A percentile compares a stretch with the other conserved stretches of the same genome.
Evolutionary conservation across 1,284 basidiomycete species (phyloP).

Genomic region (Fomitiporia mediterranea): DNA sequence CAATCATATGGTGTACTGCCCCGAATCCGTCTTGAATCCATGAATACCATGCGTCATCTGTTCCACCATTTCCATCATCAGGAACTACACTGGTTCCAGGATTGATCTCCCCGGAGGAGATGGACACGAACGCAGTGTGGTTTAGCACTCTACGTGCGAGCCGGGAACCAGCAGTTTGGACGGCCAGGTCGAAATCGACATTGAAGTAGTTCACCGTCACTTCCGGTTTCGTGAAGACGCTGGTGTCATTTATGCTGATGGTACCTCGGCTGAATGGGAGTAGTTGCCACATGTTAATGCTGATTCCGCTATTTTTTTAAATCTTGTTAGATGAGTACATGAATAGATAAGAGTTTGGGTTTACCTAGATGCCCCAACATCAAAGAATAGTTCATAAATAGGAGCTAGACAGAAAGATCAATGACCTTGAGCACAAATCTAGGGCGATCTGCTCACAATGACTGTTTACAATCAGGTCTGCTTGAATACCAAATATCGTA

Average conservation of each 20-base stretch:
- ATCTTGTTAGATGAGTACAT: neutral
- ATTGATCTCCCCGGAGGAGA: conserved; percentile 9
- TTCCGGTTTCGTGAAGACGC: conserved; percentile 43
- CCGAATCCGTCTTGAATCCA: conserved; percentile 19
- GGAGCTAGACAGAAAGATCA: conserved; percentile 35
- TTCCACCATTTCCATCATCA: conserved; percentile 15
- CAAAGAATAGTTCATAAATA: conserved; percentile 35
- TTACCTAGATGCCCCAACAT: conserved; percentile 24
- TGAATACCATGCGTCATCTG: conserved; percentile 19
- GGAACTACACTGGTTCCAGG: conserved; percentile 10
- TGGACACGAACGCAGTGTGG: conserved; percentile 31
- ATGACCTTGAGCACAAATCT: too few relatives aligned
- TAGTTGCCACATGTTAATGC: conserved; percentile 48
- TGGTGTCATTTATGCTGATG: conserved; percentile 40
- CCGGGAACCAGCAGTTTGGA: conserved; percentile 45
- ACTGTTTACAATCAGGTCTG: conserved; percentile 33
- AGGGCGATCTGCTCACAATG: neutral
- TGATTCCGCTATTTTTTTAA: conserved; percentile 32
- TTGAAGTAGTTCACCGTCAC: conserved; percentile 48
- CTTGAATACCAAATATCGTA: conserved; percentile 40
- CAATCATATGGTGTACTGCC: conserved; percentile 35
- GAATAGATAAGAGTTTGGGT: neutral
- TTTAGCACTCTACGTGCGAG: conserved; percentile 42
- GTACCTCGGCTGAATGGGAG: conserved; percentile 50
- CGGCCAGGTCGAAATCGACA: conserved; percentile 42